Conservation (phyloP, 2,329 filamentous ascomycete species). For the Pezicula carpinea region DNA sequence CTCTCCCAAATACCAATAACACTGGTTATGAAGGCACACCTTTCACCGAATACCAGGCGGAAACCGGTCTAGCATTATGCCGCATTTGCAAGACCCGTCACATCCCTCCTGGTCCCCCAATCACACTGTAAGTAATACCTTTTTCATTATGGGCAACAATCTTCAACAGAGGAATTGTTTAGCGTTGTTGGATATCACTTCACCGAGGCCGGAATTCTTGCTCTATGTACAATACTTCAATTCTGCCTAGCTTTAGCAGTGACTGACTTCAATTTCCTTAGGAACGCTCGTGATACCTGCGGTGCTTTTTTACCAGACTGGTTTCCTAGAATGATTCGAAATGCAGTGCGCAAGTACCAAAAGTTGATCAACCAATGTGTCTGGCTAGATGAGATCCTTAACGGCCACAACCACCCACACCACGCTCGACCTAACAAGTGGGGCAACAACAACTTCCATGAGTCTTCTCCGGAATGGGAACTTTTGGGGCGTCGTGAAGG, state of each 20-base stretch:
- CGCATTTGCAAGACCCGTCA: conserved; percentile 20
- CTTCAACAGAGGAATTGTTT: too few species aligned
- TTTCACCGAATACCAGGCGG: too few species aligned
- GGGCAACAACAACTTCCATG: conserved; percentile 20
- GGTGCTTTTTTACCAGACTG: conserved; percentile 22
- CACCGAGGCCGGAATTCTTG: too few species aligned
- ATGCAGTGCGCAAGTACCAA: conserved; percentile 17
- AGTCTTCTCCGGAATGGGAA: conserved; percentile 17
- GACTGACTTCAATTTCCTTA: too few species aligned
- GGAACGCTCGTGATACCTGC: conserved; percentile 18
- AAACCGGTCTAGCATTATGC: conserved; percentile 15
- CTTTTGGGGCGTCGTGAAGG: conserved; percentile 14
- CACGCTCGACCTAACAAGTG: conserved; percentile 13
- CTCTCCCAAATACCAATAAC: conserved; percentile 4
- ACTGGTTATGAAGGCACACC: background rate
- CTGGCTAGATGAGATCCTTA: conserved; percentile 9
- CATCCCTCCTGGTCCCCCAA: conserved; percentile 9
- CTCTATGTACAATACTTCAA: too few species aligned
- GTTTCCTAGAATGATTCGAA: conserved; percentile 16
- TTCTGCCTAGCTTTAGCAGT: too few species aligned
- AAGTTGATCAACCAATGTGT: conserved; percentile 15
- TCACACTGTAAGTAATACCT: too few species aligned
- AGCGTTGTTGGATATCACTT: too few species aligned
- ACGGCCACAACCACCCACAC: conserved; percentile 5
- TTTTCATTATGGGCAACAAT: too few species aligned